Evolutionary conservation across 352 stramenopile species (phyloP), one percentile per base, ranked within the genome.

Genomic region (Phytophthora sansomeana): DNA sequence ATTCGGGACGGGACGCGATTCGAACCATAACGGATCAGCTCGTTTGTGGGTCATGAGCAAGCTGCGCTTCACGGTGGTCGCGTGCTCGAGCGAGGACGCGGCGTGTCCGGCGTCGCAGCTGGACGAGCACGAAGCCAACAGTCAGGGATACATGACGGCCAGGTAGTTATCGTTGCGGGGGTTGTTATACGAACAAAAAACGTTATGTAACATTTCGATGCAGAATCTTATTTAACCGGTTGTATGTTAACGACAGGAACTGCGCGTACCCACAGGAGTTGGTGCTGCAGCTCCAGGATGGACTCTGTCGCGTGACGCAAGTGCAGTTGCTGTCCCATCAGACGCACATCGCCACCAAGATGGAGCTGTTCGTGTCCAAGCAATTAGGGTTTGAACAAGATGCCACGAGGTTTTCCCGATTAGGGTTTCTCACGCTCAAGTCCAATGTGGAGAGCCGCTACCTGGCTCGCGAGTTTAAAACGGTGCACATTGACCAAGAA

Each of bases 251-350:
- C 39, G 4, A 13, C 46, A 96, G 89, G 43, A 97, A 97, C 69
- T 97, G 91, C 73, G 80, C 94, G 58, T 98, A 97, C 61, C 94
- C 94, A n/a, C 91, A 98, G 62, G 94, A 98, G 71, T 62, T 98
- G 17, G 86, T 96, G 24, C 75, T 98, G 32, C 72, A 84, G 43
- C 77, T 98, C 36, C n/a, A 63, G 4, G 82, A 92, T 17, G 90
- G 89, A 8, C 53, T 72, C n/a, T 83, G 81, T 26, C 75, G 86
- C 24, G 13, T 98, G 44, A 90, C 77, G 13, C 90, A 97, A 74
- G 78, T 96, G 44, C 92, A 98, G 55, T 72, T 98, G 26, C 75
- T 98, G 24, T 97, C 89, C 6, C 93, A 98, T 54, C 85, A 98
- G 78, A 94, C 75, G 17, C 91, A 98, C 62, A 97, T 98, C 48